Percentiles rank a stretch among this genome's conserved stretches.
Conservation (phyloP, 176 grass and related monocot genomes). For the barley (Hordeum vulgare) region DNA sequence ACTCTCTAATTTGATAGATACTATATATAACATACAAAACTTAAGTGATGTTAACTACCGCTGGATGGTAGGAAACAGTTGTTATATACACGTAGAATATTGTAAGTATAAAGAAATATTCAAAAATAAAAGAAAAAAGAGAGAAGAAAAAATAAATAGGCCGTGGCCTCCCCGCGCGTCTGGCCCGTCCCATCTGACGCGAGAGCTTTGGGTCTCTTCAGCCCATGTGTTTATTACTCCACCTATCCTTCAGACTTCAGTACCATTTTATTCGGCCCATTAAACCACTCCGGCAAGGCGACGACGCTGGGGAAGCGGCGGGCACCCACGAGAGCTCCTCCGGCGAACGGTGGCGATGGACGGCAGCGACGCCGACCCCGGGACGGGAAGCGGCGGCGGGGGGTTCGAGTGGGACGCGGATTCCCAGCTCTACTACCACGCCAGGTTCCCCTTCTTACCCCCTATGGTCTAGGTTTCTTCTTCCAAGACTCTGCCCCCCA, state of each 20-base stretch:
- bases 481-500: not conserved
- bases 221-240: not conserved
- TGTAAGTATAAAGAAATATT: no score
- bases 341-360: constrained; percentile 24
- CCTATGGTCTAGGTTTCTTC: not conserved
- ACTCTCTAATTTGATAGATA: no score
- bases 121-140: no score
- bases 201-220: not conserved
- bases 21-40: no score
- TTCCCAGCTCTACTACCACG: constrained; percentile 65
- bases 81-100: no score
- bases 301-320: not conserved
- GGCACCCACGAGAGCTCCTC: not conserved
- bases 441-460: constrained; percentile 26
- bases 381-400: not conserved
- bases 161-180: no score
- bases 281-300: not conserved
- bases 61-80: no score
- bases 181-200: no score
- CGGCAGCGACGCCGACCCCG: not conserved
- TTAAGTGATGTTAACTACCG: no score
- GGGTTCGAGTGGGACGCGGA: constrained; percentile 59
- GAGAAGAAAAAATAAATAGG: no score
- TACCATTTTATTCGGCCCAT: not conserved
- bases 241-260: not conserved